phyloP scores from a whole-genome alignment of 2,329 filamentous ascomycete genomes.

The Microcyclospora tardicrescens region DNA sequence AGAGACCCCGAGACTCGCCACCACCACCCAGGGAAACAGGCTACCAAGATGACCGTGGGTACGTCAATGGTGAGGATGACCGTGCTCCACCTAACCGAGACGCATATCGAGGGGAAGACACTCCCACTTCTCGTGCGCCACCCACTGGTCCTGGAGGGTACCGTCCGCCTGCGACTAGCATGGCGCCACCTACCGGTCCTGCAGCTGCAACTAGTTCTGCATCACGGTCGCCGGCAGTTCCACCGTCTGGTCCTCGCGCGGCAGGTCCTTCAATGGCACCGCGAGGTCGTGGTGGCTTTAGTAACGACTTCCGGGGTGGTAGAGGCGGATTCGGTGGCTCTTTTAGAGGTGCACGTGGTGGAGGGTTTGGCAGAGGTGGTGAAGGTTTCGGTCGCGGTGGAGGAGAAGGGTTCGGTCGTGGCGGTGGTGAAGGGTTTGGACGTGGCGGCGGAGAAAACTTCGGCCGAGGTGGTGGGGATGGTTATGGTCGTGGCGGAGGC shows the following conservation, averaged over 20 bases:
- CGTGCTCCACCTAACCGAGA: slow-evolving; percentile 17
- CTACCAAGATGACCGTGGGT: slow-evolving; percentile 18
- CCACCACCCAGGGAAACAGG: slow-evolving; percentile 20
- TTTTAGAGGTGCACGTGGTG: not conserved
- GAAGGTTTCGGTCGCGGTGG: slow-evolving; percentile 1
- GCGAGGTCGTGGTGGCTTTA: slow-evolving; percentile 12
- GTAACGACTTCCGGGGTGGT: slow-evolving; percentile 24
- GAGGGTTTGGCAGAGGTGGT: slow-evolving; percentile 1
- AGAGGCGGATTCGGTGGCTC: slow-evolving; percentile 19
- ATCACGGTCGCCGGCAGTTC: slow-evolving; percentile 9
- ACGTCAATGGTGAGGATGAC: slow-evolving; percentile 9
- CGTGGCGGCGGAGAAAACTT: slow-evolving; percentile 5
- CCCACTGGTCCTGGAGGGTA: slow-evolving; percentile 19
- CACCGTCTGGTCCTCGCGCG: slow-evolving; percentile 19
- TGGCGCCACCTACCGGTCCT: slow-evolving; percentile 22
- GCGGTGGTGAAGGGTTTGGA: slow-evolving; percentile 2
- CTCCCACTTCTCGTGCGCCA: slow-evolving; percentile 15
- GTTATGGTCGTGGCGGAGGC: slow-evolving; percentile 4
- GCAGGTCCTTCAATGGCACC: slow-evolving; percentile 21
- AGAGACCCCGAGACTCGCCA: slow-evolving; percentile 13
- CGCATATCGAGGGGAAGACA: slow-evolving; percentile 15
- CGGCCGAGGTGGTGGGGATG: slow-evolving; percentile 2
- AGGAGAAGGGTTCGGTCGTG: slow-evolving; percentile 1
- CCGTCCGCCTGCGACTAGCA: slow-evolving; percentile 9
- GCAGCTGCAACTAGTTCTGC: slow-evolving; percentile 13